These are phyloP conservation scores for Peterozyma xylosa DNA, from an alignment of 805 yeast genomes.

Conservation along the genomic window DNA sequence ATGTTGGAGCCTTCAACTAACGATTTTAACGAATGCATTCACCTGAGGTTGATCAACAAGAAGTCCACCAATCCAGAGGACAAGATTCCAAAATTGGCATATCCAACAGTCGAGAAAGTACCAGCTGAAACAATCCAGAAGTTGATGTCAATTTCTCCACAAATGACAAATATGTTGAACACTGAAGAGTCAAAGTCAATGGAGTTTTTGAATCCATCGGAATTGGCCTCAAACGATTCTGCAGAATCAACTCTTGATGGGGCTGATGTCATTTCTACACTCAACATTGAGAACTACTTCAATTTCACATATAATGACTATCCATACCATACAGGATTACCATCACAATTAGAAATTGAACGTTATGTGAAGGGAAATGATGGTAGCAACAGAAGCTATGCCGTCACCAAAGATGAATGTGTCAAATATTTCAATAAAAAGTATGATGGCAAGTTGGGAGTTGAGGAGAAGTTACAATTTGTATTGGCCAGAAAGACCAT, in stretches of 20 bases:
- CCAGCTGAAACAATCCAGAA: slow-evolving; percentile 57
- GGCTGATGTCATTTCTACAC: slow-evolving; percentile 15
- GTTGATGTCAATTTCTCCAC: slow-evolving; percentile 25
- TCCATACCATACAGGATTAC: slow-evolving; percentile 74
- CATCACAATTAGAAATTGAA: slow-evolving; percentile 59
- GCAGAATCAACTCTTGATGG: not conserved
- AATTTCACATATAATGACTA: slow-evolving; percentile 31
- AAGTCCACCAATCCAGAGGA: slow-evolving; percentile 20
- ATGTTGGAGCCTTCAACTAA: slow-evolving; percentile 40
- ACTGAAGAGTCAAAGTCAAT: not conserved
- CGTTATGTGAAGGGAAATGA: slow-evolving; percentile 64
- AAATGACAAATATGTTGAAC: slow-evolving; percentile 13
- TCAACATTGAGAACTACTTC: slow-evolving; percentile 31
- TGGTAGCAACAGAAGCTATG: slow-evolving; percentile 54
- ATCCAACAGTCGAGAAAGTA: slow-evolving; percentile 56
- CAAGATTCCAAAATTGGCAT: slow-evolving; percentile 15
- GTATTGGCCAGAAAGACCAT: slow-evolving; percentile 53
- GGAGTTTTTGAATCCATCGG: slow-evolving; percentile 8
- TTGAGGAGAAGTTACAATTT: slow-evolving; percentile 48
- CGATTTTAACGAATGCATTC: slow-evolving; percentile 43
- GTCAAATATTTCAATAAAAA: slow-evolving; percentile 48
- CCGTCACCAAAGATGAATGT: slow-evolving; percentile 64
- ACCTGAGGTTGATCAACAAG: slow-evolving; percentile 44
- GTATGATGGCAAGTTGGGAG: slow-evolving; percentile 52
- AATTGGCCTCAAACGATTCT: slow-evolving; percentile 1